Evolutionary conservation across 2,329 filamentous ascomycete genomes (phyloP).

Genomic region (Alternaria gaisen): DNA sequence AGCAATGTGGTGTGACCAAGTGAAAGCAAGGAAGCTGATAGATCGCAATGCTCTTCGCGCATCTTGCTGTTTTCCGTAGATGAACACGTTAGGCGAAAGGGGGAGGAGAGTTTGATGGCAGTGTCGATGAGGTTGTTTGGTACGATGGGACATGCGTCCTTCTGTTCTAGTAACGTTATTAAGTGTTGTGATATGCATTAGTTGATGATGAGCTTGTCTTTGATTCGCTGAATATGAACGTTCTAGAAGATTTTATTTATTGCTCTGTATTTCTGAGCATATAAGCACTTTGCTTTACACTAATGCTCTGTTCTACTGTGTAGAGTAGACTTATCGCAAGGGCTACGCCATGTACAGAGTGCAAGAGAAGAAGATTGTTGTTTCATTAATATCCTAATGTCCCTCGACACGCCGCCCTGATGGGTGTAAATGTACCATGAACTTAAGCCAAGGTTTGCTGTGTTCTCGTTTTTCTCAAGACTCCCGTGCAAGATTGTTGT

Average conservation of each 20-base stretch:
- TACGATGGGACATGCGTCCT: not conserved
- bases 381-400: too few relatives aligned
- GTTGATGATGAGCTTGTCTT: not conserved
- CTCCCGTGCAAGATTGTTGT: too few relatives aligned
- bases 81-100: not conserved
- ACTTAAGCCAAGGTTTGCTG: too few relatives aligned
- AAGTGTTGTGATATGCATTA: not conserved
- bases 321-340: not conserved
- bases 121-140: not conserved
- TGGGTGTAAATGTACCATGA: too few relatives aligned
- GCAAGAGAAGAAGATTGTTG: too few relatives aligned
- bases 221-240: not conserved
- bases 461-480: too few relatives aligned
- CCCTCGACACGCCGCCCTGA: too few relatives aligned
- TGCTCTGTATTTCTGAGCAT: not conserved
- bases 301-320: too few relatives aligned
- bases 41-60: not conserved
- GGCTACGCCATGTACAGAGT: not conserved
- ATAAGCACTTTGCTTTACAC: not conserved
- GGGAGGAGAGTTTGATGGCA: not conserved
- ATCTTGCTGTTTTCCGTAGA: not conserved
- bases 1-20: not conserved
- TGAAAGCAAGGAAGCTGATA: not conserved
- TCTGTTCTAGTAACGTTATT: not conserved
- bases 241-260: not conserved